Evolutionary conservation across 2,329 filamentous ascomycete genomes (phyloP).

Genomic region (Penicillium sp.): DNA sequence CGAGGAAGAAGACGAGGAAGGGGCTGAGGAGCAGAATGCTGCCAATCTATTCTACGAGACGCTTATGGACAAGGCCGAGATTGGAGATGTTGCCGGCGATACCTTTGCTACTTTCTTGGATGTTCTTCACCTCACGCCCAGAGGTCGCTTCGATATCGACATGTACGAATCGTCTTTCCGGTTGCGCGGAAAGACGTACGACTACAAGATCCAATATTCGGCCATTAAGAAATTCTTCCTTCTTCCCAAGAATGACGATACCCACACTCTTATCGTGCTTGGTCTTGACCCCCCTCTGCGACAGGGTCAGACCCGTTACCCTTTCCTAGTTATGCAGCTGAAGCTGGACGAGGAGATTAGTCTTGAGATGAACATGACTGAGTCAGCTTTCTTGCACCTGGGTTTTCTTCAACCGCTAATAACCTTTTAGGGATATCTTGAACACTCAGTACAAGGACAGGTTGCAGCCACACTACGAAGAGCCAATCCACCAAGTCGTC

Average conservation of each 20-base stretch:
- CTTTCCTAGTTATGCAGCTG: slow-evolving; percentile 98
- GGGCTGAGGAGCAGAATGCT: slow-evolving; percentile 84
- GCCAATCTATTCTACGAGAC: slow-evolving; percentile 98
- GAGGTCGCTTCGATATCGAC: slow-evolving; percentile 99
- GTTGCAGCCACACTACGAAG: slow-evolving; percentile 84
- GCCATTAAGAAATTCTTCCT: slow-evolving; percentile 99
- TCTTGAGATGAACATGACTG: slow-evolving; percentile 92
- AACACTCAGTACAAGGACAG: slow-evolving; percentile 86
- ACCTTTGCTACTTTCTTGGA: slow-evolving; percentile 97
- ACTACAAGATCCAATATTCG: slow-evolving; percentile 99
- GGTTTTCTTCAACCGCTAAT: slow-evolving; percentile 11
- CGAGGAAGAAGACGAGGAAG: slow-evolving; percentile 68
- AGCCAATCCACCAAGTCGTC: slow-evolving; percentile 88
- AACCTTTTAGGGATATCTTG: slow-evolving; percentile 60
- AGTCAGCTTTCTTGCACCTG: slow-evolving; percentile 43
- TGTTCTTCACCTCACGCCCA: slow-evolving; percentile 92
- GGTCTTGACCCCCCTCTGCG: slow-evolving; percentile 91
- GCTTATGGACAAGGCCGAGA: slow-evolving; percentile 96
- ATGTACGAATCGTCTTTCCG: slow-evolving; percentile 99
- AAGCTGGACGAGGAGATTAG: slow-evolving; percentile 97
- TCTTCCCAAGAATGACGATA: slow-evolving; percentile 95
- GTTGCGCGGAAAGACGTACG: slow-evolving; percentile 96
- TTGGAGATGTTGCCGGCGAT: slow-evolving; percentile 97
- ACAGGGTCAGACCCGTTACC: slow-evolving; percentile 95
- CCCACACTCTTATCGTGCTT: slow-evolving; percentile 91